Conservation (phyloP, 768 basidiomycete species). For the Mycena galericulata region DNA sequence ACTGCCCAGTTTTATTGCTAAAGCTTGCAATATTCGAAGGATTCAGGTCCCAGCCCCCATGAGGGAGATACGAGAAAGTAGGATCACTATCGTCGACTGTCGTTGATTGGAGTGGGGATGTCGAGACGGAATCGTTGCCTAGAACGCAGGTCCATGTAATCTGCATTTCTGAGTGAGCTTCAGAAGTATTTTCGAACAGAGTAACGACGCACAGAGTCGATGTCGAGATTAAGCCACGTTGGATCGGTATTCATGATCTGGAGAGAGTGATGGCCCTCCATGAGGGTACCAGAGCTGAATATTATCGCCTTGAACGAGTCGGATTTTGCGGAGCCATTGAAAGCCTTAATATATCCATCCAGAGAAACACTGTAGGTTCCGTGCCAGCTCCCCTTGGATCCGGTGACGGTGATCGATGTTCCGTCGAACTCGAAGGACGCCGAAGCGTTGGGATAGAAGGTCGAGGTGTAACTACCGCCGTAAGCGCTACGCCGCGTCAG, state of each 20-base stretch:
- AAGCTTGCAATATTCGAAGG: constrained; percentile 6
- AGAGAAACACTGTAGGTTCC: constrained; percentile 22
- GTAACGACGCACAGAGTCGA: constrained; percentile 26
- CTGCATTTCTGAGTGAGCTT: not conserved
- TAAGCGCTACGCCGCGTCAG: constrained; percentile 7
- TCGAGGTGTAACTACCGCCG: not conserved
- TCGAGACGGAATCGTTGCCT: constrained; percentile 1
- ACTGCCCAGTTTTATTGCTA: constrained; percentile 18
- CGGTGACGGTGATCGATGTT: constrained; percentile 17
- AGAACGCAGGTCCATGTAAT: constrained; percentile 18
- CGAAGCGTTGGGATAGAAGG: not conserved
- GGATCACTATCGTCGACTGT: constrained; percentile 7
- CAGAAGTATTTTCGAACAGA: not conserved
- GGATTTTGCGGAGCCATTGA: not conserved
- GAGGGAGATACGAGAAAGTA: constrained; percentile 15
- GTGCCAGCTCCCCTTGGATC: constrained; percentile 9
- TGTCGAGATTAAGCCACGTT: constrained; percentile 14
- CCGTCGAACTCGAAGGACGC: constrained; percentile 18
- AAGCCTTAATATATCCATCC: not conserved
- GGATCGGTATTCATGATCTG: constrained; percentile 16
- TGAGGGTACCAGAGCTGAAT: constrained; percentile 5
- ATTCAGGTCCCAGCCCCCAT: constrained; percentile 20
- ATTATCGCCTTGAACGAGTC: not conserved
- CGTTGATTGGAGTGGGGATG: not conserved
- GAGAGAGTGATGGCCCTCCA: constrained; percentile 1